Base-by-base conservation (phyloP, 2,329 filamentous ascomycete genomes). In the Myriosclerotinia scirpicola region DNA sequence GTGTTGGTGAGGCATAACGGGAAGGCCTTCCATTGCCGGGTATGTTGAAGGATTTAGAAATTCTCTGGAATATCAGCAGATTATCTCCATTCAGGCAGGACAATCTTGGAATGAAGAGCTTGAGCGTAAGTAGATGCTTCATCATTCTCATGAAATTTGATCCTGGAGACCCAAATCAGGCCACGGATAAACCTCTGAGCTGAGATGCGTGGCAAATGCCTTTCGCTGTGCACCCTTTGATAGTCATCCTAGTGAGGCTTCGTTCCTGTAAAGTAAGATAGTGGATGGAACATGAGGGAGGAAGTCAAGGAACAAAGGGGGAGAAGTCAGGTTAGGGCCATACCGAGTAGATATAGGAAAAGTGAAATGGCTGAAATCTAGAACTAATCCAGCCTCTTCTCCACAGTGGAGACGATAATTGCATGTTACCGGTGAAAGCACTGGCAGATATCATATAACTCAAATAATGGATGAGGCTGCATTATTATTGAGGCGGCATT, bases 331-430 rank as follows among this genome's bases (percentile, higher is more conserved):
- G 34, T 48, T 36, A 5, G 20, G 36, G 30, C 6, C 20, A 26
- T 17, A 22, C 20, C 20, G 52, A 64, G 61, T 34, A 34, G 30
- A 34, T 53, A 20, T n/a, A 56, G 12, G 38, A 26, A 55, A 48
- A 55, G 61, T 64, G 52, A 46, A 22, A 40, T 54, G 26, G 14
- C 61, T 26, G n/a, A 48, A 64, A 36, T 56, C 52, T 64, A 64
- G 52, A 64, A 55, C 26, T 26, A 42, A 46, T 30, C 15, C 36
- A 44, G 15, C 26, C n/a, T 22, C 20, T 44, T 55, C 60, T 42
- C 61, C 61, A 64, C 61, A 36, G 50, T 64, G 61, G 61, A 55
- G 20, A 44, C 22, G 22, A 55, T 20, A 46, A 55, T 44, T 55
- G 34, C 46, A 34, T n/a, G 22, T 54, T 55, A 15, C 26, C 26